Percentiles rank a stretch among this genome's conserved stretches.
Evolutionary conservation across 441 rosid species (phyloP).

Genomic region (Syzygium syzygioides): DNA sequence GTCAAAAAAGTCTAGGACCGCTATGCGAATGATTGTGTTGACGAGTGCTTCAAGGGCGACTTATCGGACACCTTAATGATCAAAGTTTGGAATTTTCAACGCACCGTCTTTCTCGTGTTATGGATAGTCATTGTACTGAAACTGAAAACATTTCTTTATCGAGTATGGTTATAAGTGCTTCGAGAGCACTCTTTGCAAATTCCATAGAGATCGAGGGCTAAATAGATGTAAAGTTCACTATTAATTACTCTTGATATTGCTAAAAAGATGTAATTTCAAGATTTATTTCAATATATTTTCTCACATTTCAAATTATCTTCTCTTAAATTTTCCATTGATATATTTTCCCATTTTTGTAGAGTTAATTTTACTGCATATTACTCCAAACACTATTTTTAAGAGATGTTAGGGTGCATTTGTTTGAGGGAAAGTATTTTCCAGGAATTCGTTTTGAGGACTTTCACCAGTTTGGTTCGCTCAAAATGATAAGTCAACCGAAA

Average conservation of each 20-base stretch:
- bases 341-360: neutral
- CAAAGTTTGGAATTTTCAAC: accelerated
- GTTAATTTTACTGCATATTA: neutral
- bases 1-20: neutral
- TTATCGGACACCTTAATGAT: accelerated
- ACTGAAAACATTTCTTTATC: neutral
- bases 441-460: no score
- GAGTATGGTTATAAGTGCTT: neutral
- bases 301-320: neutral
- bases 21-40: neutral
- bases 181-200: neutral
- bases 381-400: neutral
- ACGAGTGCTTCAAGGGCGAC: accelerated
- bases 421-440: no score
- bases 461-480: no score
- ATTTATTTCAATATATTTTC: neutral
- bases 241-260: neutral
- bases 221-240: neutral
- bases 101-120: neutral
- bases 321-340: neutral
- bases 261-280: neutral
- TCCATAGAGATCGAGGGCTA: neutral
- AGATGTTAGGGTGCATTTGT: neutral
- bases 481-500: no score
- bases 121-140: neutral